Evolutionary conservation across 2,329 filamentous ascomycete species (phyloP).

Genomic region (Apiospora kogelbergensis): DNA sequence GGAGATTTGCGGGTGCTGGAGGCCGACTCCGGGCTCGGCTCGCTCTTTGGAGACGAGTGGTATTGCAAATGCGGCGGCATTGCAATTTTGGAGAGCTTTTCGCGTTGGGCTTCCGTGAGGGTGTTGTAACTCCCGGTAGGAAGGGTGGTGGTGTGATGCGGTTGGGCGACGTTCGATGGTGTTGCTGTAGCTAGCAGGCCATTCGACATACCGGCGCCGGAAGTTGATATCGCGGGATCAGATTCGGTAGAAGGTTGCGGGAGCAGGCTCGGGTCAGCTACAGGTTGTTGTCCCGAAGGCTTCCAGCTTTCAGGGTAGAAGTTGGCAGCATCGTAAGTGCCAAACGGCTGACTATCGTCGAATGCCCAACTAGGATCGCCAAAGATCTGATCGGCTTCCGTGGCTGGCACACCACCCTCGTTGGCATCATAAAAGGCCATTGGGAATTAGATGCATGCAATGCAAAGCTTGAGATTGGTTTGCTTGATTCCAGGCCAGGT

Average conservation of each 20-base stretch:
- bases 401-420: constrained; percentile 21
- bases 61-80: constrained; percentile 65
- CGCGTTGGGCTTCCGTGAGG: constrained; percentile 59
- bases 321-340: constrained; percentile 39
- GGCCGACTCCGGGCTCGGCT: constrained; percentile 58
- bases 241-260: constrained; percentile 5
- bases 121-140: constrained; percentile 33
- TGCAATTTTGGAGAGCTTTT: constrained; percentile 61
- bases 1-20: constrained; percentile 48
- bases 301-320: constrained; percentile 36
- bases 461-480: constrained; percentile 8
- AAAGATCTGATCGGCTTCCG: constrained; percentile 32
- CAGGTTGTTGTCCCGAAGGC: constrained; percentile 25
- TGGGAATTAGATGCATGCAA: constrained; percentile 19
- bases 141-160: constrained; percentile 6
- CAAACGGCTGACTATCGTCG: constrained; percentile 47
- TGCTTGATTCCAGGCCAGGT: constrained; percentile 10
- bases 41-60: constrained; percentile 53
- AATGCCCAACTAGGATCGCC: constrained; percentile 48
- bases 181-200: constrained; percentile 6
- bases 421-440: constrained; percentile 30
- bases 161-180: not conserved
- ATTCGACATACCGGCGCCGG: constrained; percentile 8
- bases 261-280: constrained; percentile 28
- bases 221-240: not conserved